A percentile compares a stretch with the other conserved stretches of the same genome.
Conservation (phyloP, 2,329 filamentous ascomycete genomes). For the Magnaporthiopsis incrustans region DNA sequence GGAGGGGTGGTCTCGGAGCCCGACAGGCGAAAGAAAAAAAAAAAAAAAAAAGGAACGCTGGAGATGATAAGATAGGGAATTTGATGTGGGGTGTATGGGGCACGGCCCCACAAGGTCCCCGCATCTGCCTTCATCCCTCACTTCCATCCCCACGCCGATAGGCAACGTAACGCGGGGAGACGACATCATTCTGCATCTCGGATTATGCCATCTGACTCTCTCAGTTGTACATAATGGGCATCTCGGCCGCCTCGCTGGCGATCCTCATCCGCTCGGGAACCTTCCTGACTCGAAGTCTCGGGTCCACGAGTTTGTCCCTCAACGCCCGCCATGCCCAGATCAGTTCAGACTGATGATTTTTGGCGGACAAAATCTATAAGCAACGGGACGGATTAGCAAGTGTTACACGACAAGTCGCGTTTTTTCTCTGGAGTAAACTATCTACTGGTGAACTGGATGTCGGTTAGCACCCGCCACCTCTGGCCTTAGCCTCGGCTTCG, state of each 20-base stretch:
- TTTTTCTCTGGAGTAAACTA: no score
- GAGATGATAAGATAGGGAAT: constrained; percentile 6
- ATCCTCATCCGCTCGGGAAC: neutral
- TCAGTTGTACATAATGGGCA: neutral
- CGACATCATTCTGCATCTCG: neutral
- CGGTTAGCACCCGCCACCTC: no score
- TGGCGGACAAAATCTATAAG: no score
- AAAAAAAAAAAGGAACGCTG: neutral
- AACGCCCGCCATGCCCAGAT: no score
- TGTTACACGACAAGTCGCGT: no score
- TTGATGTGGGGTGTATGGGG: neutral
- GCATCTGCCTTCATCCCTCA: no score
- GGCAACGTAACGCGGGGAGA: neutral
- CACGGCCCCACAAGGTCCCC: no score
- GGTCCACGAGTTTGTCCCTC: no score
- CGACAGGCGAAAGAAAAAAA: neutral
- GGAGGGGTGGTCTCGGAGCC: neutral
- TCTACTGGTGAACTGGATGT: no score
- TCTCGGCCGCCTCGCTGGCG: neutral
- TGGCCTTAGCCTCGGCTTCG: no score
- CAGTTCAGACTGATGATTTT: neutral
- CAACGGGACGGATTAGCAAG: no score
- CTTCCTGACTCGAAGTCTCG: neutral
- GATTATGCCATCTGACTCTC: neutral
- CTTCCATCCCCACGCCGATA: no score